Conservation (phyloP, 306 rosid genomes). For the Hippophae tibetana region DNA sequence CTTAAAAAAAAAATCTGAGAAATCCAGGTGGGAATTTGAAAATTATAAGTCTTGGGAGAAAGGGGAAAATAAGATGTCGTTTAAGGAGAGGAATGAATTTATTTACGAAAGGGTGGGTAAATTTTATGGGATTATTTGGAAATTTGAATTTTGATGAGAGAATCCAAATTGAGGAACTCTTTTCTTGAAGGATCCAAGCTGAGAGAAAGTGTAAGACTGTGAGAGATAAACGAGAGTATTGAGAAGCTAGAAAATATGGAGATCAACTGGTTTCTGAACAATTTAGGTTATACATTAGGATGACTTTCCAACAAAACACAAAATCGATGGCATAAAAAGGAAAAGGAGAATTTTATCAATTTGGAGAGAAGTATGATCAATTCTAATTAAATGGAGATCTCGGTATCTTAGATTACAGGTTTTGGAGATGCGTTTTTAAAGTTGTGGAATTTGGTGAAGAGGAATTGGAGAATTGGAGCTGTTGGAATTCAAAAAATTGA, state of each 20-base stretch:
- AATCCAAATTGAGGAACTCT: background rate
- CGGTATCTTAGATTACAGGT: slow-evolving; percentile 24
- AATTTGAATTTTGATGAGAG: background rate
- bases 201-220: background rate
- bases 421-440: slow-evolving; percentile 31
- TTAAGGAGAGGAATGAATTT: background rate
- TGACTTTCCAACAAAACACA: background rate
- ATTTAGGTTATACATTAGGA: background rate
- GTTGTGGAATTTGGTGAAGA: slow-evolving; percentile 44
- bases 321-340: background rate
- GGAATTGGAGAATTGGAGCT: slow-evolving; percentile 41
- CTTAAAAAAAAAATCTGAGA: slow-evolving; percentile 15
- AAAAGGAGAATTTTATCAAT: slow-evolving; percentile 14
- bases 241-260: background rate
- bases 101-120: slow-evolving; percentile 1
- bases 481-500: slow-evolving; percentile 36
- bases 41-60: background rate
- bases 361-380: slow-evolving; percentile 11
- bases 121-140: slow-evolving; percentile 3
- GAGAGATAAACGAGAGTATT: background rate
- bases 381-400: slow-evolving; percentile 30
- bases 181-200: background rate
- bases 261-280: background rate
- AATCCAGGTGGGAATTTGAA: slow-evolving; percentile 26
- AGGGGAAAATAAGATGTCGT: background rate